A percentile compares a stretch with the other conserved stretches of the same genome.
Conservation (phyloP, 2,329 filamentous ascomycete genomes). For the Cordyceps cateniannulata region DNA sequence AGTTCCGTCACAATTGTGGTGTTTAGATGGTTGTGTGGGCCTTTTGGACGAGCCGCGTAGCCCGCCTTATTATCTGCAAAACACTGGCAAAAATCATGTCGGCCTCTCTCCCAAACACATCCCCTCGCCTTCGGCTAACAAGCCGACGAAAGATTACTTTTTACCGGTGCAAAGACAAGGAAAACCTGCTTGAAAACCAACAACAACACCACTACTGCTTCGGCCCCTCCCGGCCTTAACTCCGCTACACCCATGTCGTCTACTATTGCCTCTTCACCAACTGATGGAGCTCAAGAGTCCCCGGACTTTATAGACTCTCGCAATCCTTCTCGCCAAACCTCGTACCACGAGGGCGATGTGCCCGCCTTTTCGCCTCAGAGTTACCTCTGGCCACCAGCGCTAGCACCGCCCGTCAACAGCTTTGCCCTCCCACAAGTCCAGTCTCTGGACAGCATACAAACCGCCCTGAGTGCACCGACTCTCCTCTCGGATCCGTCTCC, state of each 20-base stretch:
- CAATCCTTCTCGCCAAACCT: slow-evolving; percentile 5
- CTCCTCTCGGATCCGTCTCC: background rate
- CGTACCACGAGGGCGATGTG: slow-evolving; percentile 1
- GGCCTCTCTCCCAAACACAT: background rate
- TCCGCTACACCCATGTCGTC: slow-evolving; percentile 7
- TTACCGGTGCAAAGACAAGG: background rate
- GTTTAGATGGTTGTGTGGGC: background rate
- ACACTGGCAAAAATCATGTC: background rate
- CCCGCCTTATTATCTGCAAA: slow-evolving; percentile 9
- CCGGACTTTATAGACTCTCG: background rate
- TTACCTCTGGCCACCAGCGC: background rate
- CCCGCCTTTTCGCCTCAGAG: background rate
- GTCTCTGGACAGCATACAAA: background rate
- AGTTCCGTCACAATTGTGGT: background rate
- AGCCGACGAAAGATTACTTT: background rate
- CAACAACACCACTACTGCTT: background rate
- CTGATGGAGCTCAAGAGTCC: background rate
- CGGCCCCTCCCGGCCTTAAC: background rate
- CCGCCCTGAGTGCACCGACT: background rate
- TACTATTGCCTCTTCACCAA: background rate
- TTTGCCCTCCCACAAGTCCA: background rate
- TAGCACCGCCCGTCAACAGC: background rate
- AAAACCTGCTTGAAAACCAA: background rate
- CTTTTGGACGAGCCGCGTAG: background rate
- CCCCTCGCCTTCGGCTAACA: background rate